Evolutionary conservation across 164 flowering plant species (phyloP).

Genomic region (Umbellularia californica): DNA sequence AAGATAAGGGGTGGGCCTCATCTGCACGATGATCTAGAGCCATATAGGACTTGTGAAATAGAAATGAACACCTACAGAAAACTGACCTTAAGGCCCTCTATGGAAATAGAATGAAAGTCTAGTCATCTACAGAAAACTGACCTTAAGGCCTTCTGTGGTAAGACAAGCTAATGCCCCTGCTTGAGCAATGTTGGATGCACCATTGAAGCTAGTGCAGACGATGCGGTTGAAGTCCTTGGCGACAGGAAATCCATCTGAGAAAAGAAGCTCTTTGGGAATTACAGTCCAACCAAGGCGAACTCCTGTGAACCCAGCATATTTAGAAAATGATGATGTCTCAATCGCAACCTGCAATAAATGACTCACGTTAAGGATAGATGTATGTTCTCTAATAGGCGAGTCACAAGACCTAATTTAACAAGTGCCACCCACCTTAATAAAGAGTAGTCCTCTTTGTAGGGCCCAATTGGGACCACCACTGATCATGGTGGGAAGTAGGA

Average conservation of each 20-base stretch:
- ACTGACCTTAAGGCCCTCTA: slow-evolving; percentile 37
- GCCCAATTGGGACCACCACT: not conserved
- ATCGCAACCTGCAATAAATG: slow-evolving; percentile 65
- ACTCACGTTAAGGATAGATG: not conserved
- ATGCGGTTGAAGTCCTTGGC: slow-evolving; percentile 89
- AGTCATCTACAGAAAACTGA: slow-evolving; percentile 13
- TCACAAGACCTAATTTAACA: too few species aligned
- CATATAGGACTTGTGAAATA: not conserved
- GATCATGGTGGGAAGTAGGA: not conserved
- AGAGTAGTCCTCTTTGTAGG: not conserved
- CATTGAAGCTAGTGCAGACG: slow-evolving; percentile 91
- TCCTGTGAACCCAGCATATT: slow-evolving; percentile 93
- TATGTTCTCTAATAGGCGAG: not conserved
- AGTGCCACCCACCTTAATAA: not conserved
- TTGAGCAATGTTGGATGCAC: slow-evolving; percentile 90
- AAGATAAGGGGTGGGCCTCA: not conserved
- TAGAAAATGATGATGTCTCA: slow-evolving; percentile 88
- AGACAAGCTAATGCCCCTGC: slow-evolving; percentile 93
- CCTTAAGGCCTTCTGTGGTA: slow-evolving; percentile 77
- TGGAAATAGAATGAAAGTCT: too few species aligned
- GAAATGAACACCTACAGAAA: not conserved
- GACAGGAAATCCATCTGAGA: slow-evolving; percentile 87
- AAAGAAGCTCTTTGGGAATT: slow-evolving; percentile 75
- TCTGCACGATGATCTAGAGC: not conserved
- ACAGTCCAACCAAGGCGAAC: slow-evolving; percentile 97